phyloP scores from a whole-genome alignment of 805 yeast genomes.

The Kurtzmaniella fragi region DNA sequence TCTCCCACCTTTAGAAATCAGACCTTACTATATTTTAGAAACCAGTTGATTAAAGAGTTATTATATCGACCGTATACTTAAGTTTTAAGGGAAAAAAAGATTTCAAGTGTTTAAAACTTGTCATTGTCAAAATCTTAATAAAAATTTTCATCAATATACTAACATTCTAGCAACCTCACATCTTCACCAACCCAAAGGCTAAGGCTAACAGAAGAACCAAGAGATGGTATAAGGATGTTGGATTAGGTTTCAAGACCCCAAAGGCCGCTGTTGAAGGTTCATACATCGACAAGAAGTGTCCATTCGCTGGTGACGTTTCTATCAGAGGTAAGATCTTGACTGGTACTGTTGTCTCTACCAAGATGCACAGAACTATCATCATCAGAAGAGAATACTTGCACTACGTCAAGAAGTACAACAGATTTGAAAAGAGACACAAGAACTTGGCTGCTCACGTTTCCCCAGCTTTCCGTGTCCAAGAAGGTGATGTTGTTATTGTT shows the following conservation, averaged over 20 bases:
- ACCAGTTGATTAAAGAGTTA: no score
- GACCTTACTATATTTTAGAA: no score
- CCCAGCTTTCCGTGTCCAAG: conserved; percentile 99
- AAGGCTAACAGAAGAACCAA: conserved; percentile 97
- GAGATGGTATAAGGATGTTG: conserved; percentile 99
- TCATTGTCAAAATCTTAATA: no score
- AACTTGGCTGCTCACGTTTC: conserved; percentile 99
- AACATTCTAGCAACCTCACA: conserved; percentile 93
- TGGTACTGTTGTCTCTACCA: conserved; percentile 99
- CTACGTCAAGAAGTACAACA: conserved; percentile 99
- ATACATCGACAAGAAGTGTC: conserved; percentile 99
- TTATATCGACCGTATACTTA: no score
- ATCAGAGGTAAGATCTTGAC: conserved; percentile 99
- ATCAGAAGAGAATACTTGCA: conserved; percentile 99
- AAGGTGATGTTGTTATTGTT: conserved; percentile 98
- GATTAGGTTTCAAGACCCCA: conserved; percentile 99
- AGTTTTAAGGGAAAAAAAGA: no score
- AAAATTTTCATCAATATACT: conserved; percentile 20
- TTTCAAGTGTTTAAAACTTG: no score
- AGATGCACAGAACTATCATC: conserved; percentile 99
- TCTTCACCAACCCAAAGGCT: conserved; percentile 99
- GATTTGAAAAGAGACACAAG: conserved; percentile 99
- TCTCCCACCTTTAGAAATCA: no score
- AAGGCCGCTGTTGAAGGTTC: conserved; percentile 96
- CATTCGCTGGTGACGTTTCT: conserved; percentile 94